Conservation (phyloP, 352 stramenopile genomes). For the Peronospora destructor region DNA sequence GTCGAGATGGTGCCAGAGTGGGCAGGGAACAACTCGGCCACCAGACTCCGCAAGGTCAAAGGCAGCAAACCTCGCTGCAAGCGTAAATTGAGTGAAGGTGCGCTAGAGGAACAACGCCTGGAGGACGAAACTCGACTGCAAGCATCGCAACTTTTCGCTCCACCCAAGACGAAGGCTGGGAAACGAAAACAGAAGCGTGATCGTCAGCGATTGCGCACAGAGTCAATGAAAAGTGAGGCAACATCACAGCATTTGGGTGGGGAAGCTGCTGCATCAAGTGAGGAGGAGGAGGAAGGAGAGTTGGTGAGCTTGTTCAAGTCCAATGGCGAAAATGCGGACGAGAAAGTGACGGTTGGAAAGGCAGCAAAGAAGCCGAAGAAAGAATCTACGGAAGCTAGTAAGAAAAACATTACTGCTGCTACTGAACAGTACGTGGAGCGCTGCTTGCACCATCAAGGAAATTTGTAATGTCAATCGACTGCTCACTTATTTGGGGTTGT, state of each 20-base stretch:
- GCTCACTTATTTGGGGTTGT: conserved; percentile 5
- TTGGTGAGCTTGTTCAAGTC: conserved; percentile 53
- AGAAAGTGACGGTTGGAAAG: conserved; percentile 9
- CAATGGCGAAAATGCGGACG: conserved; percentile 9
- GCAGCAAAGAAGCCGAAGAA: conserved; percentile 17
- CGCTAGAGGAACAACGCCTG: conserved; percentile 59
- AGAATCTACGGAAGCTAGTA: conserved; percentile 25
- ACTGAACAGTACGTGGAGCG: conserved; percentile 22
- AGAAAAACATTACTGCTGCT: conserved; percentile 14
- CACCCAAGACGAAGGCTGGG: conserved; percentile 34
- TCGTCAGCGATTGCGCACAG: conserved; percentile 33
- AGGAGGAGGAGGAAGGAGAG: conserved; percentile 29
- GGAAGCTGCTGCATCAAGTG: conserved; percentile 15
- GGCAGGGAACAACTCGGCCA: conserved; percentile 41
- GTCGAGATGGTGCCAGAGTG: conserved; percentile 61
- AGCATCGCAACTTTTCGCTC: conserved; percentile 58
- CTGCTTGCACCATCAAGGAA: background rate
- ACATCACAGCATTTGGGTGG: conserved; percentile 8
- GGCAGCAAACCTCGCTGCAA: conserved; percentile 74
- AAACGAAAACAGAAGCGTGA: conserved; percentile 43
- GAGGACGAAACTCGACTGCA: conserved; percentile 61
- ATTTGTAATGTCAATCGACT: background rate
- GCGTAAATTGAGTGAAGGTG: conserved; percentile 78
- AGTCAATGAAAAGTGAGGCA: conserved; percentile 33
- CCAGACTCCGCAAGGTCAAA: conserved; percentile 35